Percentiles rank a stretch among this genome's conserved stretches.
phyloP scores from a whole-genome alignment of 495 filamentous ascomycete genomes.

The Filosporella fistucella region DNA sequence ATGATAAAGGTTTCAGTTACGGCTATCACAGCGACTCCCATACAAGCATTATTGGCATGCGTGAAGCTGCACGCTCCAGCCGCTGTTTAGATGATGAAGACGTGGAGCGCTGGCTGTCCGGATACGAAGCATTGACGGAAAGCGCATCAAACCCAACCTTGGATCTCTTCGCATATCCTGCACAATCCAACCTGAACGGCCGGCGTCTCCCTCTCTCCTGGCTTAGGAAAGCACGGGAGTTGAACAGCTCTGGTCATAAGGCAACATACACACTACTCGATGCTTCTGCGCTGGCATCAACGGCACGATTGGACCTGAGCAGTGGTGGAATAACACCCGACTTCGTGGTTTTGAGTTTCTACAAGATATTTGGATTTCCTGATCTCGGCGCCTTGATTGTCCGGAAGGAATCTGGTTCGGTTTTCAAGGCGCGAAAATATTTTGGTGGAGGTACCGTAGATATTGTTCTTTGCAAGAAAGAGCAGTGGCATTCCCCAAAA shows the following conservation, averaged over 20 bases:
- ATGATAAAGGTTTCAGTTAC: constrained; percentile 68
- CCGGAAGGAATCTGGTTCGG: constrained; percentile 57
- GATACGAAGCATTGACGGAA: constrained; percentile 18
- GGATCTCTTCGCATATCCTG: constrained; percentile 76
- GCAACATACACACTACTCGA: constrained; percentile 76
- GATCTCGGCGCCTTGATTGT: constrained; percentile 87
- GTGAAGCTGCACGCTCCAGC: constrained; percentile 61
- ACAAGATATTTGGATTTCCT: constrained; percentile 96
- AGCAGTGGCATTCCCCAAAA: constrained; percentile 74
- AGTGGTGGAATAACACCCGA: constrained; percentile 62
- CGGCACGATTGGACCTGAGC: constrained; percentile 68
- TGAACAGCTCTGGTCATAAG: constrained; percentile 2
- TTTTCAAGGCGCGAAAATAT: constrained; percentile 64
- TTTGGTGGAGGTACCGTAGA: constrained; percentile 97
- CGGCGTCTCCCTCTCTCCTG: constrained; percentile 67
- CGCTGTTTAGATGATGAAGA: constrained; percentile 66
- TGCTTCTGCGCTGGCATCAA: constrained; percentile 79
- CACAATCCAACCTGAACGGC: constrained; percentile 94
- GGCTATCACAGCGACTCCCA: constrained; percentile 81
- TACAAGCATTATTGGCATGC: constrained; percentile 88
- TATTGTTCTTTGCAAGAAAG: constrained; percentile 56
- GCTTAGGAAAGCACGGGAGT: constrained; percentile 49
- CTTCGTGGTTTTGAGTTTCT: constrained; percentile 86
- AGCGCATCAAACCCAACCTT: not conserved
- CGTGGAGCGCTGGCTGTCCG: constrained; percentile 62